Conservation (phyloP, 192 early-diverging fungal species). For the Backusella westeae region DNA sequence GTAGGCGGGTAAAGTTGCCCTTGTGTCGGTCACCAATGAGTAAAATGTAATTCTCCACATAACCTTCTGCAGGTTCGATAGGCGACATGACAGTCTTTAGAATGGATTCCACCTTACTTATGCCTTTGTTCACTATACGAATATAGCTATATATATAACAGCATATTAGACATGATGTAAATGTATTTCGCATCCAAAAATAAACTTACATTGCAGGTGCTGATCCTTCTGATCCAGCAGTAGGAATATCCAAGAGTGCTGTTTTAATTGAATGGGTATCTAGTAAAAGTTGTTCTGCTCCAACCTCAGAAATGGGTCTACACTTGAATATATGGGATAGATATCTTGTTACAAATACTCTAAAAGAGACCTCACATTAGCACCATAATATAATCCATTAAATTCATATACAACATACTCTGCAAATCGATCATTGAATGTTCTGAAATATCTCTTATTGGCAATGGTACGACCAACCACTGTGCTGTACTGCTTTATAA, state of each 20-base stretch:
- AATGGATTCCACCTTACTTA: slow-evolving; percentile 80
- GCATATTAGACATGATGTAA: background rate
- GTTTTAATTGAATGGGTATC: slow-evolving; percentile 94
- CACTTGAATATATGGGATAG: slow-evolving; percentile 70
- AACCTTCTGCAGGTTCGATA: slow-evolving; percentile 75
- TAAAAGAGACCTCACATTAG: slow-evolving; percentile 18
- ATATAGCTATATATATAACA: slow-evolving; percentile 56
- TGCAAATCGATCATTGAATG: slow-evolving; percentile 91
- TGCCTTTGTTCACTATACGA: slow-evolving; percentile 80
- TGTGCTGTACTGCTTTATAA: slow-evolving; percentile 53
- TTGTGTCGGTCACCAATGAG: slow-evolving; percentile 73
- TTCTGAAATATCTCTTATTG: slow-evolving; percentile 74
- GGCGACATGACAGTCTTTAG: slow-evolving; percentile 90
- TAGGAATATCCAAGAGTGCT: slow-evolving; percentile 70
- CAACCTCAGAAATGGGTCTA: slow-evolving; percentile 86
- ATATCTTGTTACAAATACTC: slow-evolving; percentile 70
- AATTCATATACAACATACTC: slow-evolving; percentile 55
- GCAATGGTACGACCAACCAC: slow-evolving; percentile 63
- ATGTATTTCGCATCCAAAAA: background rate
- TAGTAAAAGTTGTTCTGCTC: slow-evolving; percentile 93
- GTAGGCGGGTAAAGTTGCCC: slow-evolving; percentile 71
- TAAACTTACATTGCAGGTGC: slow-evolving; percentile 58
- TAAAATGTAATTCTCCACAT: slow-evolving; percentile 88
- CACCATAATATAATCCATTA: background rate
- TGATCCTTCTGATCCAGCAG: slow-evolving; percentile 52